These are phyloP conservation scores for Nyssa sinensis DNA, from an alignment of 148 eudicot genomes.

Conservation along the genomic window DNA sequence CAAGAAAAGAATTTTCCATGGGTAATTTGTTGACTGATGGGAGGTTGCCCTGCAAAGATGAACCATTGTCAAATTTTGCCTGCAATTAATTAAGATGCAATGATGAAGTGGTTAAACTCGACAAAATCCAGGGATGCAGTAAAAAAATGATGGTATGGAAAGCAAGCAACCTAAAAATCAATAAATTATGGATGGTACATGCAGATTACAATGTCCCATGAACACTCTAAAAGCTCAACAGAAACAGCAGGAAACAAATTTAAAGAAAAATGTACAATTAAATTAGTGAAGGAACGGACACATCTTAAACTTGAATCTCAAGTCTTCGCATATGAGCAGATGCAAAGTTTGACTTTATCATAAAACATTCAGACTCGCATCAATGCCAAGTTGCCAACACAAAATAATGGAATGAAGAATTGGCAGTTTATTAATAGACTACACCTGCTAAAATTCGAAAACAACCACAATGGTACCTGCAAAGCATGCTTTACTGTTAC, in stretches of 20 bases:
- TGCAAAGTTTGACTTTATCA: too few species aligned
- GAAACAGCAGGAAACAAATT: conserved; percentile 11
- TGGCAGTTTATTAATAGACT: too few species aligned
- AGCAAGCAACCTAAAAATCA: background rate
- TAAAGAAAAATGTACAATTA: background rate
- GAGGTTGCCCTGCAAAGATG: conserved; percentile 36
- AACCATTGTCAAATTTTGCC: background rate
- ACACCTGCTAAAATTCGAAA: background rate
- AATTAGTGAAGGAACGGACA: background rate
- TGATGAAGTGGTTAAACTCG: background rate
- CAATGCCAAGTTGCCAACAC: background rate
- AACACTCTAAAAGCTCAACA: background rate
- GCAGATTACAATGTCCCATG: background rate
- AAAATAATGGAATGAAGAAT: background rate
- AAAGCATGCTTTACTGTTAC: too few species aligned
- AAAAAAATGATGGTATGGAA: background rate
- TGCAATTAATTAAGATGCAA: background rate
- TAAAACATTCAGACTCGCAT: background rate
- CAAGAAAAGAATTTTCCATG: conserved; percentile 25
- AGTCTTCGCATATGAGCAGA: conserved; percentile 8
- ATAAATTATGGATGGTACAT: background rate
- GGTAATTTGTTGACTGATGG: conserved; percentile 30
- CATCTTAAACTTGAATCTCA: background rate
- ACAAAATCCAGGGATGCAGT: background rate
- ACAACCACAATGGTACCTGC: background rate